Evolutionary conservation across 2,329 filamentous ascomycete genomes (phyloP).

Genomic region (Sporothrix brasiliensis): DNA sequence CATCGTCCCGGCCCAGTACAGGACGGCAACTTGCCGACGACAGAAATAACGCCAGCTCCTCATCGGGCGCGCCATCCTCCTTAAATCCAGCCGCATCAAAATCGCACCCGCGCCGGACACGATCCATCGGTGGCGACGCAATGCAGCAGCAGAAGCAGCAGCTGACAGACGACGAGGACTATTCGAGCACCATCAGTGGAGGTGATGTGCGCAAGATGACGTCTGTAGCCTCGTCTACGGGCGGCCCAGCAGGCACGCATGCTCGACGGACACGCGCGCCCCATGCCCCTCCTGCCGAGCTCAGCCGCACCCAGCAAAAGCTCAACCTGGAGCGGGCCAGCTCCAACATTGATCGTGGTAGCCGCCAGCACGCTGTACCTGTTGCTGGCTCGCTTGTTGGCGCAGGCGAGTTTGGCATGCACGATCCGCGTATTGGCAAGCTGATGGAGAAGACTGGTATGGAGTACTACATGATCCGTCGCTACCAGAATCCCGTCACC

Average conservation of each 20-base stretch:
- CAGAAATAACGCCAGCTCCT: constrained; percentile 36
- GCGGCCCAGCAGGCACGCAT: not conserved
- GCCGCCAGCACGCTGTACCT: constrained; percentile 45
- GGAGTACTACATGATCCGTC: constrained; percentile 73
- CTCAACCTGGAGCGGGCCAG: constrained; percentile 73
- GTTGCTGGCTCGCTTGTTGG: constrained; percentile 52
- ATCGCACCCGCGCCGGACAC: constrained; percentile 19
- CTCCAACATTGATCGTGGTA: constrained; percentile 68
- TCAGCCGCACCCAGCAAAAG: constrained; percentile 74
- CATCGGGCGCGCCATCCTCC: not conserved
- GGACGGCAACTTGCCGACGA: constrained; percentile 27
- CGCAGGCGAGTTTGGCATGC: constrained; percentile 59
- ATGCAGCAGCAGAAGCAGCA: constrained; percentile 15
- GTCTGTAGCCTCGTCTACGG: not conserved
- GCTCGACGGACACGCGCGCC: constrained; percentile 31
- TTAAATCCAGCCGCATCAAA: not conserved
- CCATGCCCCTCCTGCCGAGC: constrained; percentile 50
- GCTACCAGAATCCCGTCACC: constrained; percentile 71
- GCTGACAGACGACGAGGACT: constrained; percentile 23
- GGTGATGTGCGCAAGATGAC: not conserved
- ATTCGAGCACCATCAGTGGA: constrained; percentile 13
- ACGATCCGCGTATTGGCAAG: constrained; percentile 65
- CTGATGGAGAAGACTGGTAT: constrained; percentile 70
- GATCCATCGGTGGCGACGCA: constrained; percentile 10
- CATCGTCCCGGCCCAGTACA: constrained; percentile 37